Evolutionary conservation across 2,329 filamentous ascomycete genomes (phyloP).

Genomic region (Fusarium sp.): DNA sequence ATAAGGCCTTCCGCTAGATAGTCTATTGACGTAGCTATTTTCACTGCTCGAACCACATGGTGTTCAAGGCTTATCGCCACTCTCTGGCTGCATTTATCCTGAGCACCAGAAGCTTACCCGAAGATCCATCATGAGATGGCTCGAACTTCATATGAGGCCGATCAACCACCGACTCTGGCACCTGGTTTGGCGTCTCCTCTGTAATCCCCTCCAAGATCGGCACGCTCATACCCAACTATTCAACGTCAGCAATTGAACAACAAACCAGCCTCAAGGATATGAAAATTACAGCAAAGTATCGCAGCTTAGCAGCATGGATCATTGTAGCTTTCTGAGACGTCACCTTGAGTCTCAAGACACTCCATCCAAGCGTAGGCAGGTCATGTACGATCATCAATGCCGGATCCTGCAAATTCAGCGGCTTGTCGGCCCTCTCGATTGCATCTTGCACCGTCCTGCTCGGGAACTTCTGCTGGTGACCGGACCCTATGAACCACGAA

Average conservation of each 20-base stretch:
- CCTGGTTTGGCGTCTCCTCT: not conserved
- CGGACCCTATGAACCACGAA: too few relatives aligned
- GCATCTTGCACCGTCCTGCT: not conserved
- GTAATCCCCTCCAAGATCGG: not conserved
- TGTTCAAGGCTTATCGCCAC: too few relatives aligned
- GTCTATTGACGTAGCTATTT: not conserved
- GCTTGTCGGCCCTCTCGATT: not conserved
- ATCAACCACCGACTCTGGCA: not conserved
- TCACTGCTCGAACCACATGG: too few relatives aligned
- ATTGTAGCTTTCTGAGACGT: not conserved
- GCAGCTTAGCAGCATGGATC: not conserved
- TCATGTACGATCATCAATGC: not conserved
- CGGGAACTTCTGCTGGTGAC: too few relatives aligned
- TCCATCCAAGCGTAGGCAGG: not conserved
- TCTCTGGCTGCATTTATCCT: not conserved
- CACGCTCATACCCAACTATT: too few relatives aligned
- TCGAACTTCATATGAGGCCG: slow-evolving; percentile 1
- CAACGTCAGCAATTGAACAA: too few relatives aligned
- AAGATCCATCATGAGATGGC: not conserved
- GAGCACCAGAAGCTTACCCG: not conserved
- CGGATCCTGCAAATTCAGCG: not conserved
- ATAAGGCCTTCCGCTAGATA: not conserved
- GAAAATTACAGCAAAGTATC: not conserved
- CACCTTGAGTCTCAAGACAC: not conserved
- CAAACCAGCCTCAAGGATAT: too few relatives aligned